phyloP scores from a whole-genome alignment of 2,329 filamentous ascomycete species.

The Clarireedia paspali region DNA sequence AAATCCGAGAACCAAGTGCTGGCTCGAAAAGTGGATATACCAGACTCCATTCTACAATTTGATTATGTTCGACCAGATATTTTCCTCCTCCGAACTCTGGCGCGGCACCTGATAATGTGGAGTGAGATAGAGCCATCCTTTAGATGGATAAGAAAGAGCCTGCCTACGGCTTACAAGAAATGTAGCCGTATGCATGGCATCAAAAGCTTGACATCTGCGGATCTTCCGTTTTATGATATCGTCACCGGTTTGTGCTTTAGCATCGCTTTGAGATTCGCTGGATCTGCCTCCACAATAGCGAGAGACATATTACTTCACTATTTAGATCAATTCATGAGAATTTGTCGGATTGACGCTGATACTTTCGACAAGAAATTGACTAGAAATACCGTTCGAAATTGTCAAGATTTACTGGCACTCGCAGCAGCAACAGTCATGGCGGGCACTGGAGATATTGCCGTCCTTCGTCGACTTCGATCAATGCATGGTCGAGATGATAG shows the following conservation, averaged over 20 bases:
- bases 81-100: slow-evolving; percentile 79
- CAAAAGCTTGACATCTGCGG: slow-evolving; percentile 62
- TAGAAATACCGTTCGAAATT: slow-evolving; percentile 77
- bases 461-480: slow-evolving; percentile 77
- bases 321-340: slow-evolving; percentile 77
- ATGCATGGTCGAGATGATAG: slow-evolving; percentile 81
- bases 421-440: slow-evolving; percentile 88
- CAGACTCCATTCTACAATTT: slow-evolving; percentile 82
- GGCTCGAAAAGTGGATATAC: slow-evolving; percentile 87
- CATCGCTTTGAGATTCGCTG: slow-evolving; percentile 65
- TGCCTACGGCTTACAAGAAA: slow-evolving; percentile 62
- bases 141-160: slow-evolving; percentile 66
- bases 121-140: slow-evolving; percentile 66
- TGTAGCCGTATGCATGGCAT: slow-evolving; percentile 53
- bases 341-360: slow-evolving; percentile 51
- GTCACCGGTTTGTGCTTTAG: slow-evolving; percentile 81
- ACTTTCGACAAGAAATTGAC: slow-evolving; percentile 78
- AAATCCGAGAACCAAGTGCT: slow-evolving; percentile 85
- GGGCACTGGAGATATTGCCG: slow-evolving; percentile 79
- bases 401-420: slow-evolving; percentile 79
- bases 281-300: slow-evolving; percentile 60
- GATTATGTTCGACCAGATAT: slow-evolving; percentile 94
- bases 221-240: slow-evolving; percentile 91
- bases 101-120: slow-evolving; percentile 92
- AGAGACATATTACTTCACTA: slow-evolving; percentile 78